A percentile compares a stretch with the other conserved stretches of the same genome.
Conservation (phyloP, 768 basidiomycete genomes). For the Lactarius hengduanensis region DNA sequence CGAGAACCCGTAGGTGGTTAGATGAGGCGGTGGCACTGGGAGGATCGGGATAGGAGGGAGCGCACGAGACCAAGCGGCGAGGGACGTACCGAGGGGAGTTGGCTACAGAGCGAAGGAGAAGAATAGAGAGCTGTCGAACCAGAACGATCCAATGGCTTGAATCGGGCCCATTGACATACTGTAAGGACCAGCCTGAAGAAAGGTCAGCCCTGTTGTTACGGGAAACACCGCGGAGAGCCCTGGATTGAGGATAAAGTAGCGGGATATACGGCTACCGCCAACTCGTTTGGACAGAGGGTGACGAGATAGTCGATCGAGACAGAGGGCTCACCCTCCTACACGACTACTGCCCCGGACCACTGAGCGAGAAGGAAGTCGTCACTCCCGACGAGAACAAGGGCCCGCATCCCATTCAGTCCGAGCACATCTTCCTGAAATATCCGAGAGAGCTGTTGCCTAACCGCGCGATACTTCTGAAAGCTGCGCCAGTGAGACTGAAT, state of each 20-base stretch:
- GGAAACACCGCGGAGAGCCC: no score
- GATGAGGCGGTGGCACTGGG: conserved; percentile 17
- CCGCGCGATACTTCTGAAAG: conserved; percentile 39
- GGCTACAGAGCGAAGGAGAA: conserved; percentile 55
- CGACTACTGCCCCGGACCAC: conserved; percentile 46
- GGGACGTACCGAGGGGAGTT: conserved; percentile 48
- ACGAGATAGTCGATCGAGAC: neutral
- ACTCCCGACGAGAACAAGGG: conserved; percentile 58
- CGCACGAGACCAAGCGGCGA: conserved; percentile 2
- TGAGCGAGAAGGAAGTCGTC: conserved; percentile 46
- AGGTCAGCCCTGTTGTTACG: conserved; percentile 29
- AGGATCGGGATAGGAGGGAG: neutral
- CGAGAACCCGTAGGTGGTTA: conserved; percentile 1
- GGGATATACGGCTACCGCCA: no score
- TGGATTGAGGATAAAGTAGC: neutral
- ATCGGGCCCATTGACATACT: conserved; percentile 40
- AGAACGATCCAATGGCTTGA: conserved; percentile 60
- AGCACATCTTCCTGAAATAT: conserved; percentile 53
- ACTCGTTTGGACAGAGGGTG: neutral
- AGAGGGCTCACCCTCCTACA: conserved; percentile 33
- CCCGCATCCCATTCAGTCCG: conserved; percentile 58
- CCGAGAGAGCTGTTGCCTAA: conserved; percentile 46
- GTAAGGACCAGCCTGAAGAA: conserved; percentile 42
- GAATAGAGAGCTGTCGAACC: conserved; percentile 46
- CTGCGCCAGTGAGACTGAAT: conserved; percentile 77